Evolutionary conservation across 768 basidiomycete genomes (phyloP).

Genomic region (Trametes gibbosa): DNA sequence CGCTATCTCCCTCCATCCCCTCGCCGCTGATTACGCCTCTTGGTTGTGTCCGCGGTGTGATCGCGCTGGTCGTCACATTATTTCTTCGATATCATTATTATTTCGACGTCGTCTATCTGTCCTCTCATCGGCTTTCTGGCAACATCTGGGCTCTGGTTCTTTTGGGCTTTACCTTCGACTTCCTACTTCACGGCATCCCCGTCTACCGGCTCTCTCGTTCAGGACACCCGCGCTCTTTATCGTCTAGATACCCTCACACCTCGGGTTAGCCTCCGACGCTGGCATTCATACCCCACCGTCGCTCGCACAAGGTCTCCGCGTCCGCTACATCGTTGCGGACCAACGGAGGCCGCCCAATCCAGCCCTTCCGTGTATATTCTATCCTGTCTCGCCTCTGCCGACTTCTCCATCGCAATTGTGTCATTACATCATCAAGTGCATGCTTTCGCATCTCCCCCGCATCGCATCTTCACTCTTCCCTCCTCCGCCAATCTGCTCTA

Average conservation of each 20-base stretch:
- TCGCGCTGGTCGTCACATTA: constrained; percentile 17
- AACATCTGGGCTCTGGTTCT: constrained; percentile 16
- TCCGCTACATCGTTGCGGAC: constrained; percentile 8
- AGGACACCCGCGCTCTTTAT: constrained; percentile 33
- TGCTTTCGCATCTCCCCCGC: constrained; percentile 35
- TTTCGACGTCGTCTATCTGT: constrained; percentile 36
- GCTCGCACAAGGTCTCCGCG: constrained; percentile 22
- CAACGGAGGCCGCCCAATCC: constrained; percentile 15
- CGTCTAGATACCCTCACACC: constrained; percentile 28
- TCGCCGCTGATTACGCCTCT: constrained; percentile 20
- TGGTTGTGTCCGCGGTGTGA: background rate
- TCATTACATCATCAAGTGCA: constrained; percentile 41
- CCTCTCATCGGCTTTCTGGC: constrained; percentile 8
- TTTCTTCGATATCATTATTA: constrained; percentile 41
- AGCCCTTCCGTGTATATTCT: constrained; percentile 23
- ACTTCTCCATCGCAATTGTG: constrained; percentile 37
- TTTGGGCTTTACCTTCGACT: constrained; percentile 20
- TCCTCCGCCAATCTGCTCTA: constrained; percentile 23
- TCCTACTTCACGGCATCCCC: constrained; percentile 22
- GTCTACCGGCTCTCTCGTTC: constrained; percentile 37
- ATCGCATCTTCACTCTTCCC: constrained; percentile 21
- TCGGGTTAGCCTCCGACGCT: constrained; percentile 35
- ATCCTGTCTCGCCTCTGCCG: constrained; percentile 22
- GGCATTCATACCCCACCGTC: constrained; percentile 49
- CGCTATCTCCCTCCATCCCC: constrained; percentile 24